Conservation (phyloP, 176 grass and related monocot species). For the Rhynchospora pubera region DNA sequence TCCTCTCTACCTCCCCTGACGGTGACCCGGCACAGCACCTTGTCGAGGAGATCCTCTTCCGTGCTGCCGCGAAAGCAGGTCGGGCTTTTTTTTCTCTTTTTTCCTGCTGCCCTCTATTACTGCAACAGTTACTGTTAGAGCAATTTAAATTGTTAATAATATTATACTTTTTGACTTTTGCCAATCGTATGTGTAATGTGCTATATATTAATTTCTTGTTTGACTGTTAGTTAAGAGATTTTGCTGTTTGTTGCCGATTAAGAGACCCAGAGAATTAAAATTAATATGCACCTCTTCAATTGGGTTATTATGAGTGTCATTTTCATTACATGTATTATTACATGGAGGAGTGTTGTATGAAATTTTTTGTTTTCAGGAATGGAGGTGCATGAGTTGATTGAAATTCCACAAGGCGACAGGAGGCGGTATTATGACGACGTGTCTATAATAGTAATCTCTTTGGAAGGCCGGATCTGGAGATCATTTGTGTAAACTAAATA, state of each 20-base stretch:
- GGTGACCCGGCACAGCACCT: slow-evolving; percentile 93
- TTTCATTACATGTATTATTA: not conserved
- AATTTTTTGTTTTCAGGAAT: slow-evolving; percentile 42
- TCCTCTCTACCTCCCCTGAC: slow-evolving; percentile 74
- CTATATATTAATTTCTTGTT: not conserved
- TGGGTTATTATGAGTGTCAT: not conserved
- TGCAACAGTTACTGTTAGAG: not conserved
- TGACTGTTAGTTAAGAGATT: not conserved
- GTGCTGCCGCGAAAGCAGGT: slow-evolving; percentile 94
- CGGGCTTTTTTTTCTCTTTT: not conserved
- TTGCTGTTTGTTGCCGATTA: not conserved
- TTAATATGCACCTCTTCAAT: not conserved
- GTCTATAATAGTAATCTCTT: slow-evolving; percentile 82
- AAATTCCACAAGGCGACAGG: slow-evolving; percentile 83
- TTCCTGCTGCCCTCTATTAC: not conserved
- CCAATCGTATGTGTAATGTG: not conserved
- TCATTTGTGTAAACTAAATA: slow-evolving; percentile 96
- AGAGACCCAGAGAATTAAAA: not conserved
- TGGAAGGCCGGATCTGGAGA: slow-evolving; percentile 97
- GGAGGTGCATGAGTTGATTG: slow-evolving; percentile 88
- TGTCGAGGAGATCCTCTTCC: slow-evolving; percentile 90
- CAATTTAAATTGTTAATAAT: slow-evolving; percentile 4
- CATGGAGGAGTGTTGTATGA: not conserved
- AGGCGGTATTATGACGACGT: slow-evolving; percentile 89
- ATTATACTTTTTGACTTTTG: slow-evolving; percentile 2